Evolutionary conservation across 345 rosid genomes (phyloP), one percentile per base, ranked within the genome.

Genomic region (Turnera subulata): DNA sequence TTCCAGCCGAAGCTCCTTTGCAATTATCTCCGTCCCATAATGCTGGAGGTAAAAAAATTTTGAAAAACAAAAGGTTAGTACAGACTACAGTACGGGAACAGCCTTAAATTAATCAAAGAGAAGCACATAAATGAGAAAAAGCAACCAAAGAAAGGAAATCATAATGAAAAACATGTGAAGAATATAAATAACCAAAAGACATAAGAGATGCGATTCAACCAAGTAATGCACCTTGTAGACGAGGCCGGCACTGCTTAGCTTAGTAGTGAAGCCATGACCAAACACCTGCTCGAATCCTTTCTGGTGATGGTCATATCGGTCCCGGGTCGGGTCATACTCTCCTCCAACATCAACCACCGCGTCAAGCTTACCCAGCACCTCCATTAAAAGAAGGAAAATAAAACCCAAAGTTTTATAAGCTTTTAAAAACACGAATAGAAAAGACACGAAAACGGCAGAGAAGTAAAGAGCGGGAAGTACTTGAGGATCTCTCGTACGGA

Each of bases 341-440:
- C 97, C 99, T n/a, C 96, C 97, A 58, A 89, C 99, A 78, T 93
- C 97, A 67, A 89, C 85, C 71, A 89, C 96, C 3, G 94, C 97
- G 72, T 93, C 97, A 65, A 93, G 86, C 21, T 73, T 80, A 51
- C 81, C 95, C 81, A 93, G 64, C 24, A 84, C 84, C 96, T 87
- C 68, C 72, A 76, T n/a, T n/a, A n/a, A n/a, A n/a, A n/a, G n/a
- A n/a, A n/a, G n/a, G n/a, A n/a, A n/a, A n/a, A n/a, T n/a, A n/a
- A n/a, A n/a, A n/a, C n/a, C n/a, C n/a, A n/a, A n/a, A n/a, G n/a
- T n/a, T n/a, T n/a, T n/a, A n/a, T n/a, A n/a, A n/a, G n/a, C n/a
- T n/a, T n/a, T n/a, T n/a, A n/a, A n/a, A n/a, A n/a, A n/a, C n/a
- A n/a, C n/a, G n/a, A n/a, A n/a, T n/a, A n/a, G n/a, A n/a, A n/a